Base-by-base conservation (phyloP, 495 filamentous ascomycete species). In the Penicillium lagena region DNA sequence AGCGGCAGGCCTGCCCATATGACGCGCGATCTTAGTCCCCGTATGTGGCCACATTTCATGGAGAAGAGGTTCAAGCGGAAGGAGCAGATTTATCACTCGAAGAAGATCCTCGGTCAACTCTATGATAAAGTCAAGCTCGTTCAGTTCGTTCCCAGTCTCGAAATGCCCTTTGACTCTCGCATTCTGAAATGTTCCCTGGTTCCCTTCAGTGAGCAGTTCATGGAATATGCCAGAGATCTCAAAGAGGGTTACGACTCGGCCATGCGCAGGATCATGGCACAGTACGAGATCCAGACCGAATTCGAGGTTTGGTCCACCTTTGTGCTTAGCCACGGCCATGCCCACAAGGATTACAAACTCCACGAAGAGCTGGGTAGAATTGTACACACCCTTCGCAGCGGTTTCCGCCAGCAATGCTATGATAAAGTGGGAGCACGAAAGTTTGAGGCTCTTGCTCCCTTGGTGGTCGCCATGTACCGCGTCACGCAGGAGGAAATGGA, bases 231-330 rank as follows among this genome's bases (percentile, higher is more conserved):
- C 3, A 69, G 67, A n/a, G 62, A 71, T 7, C 61, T 95, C 35
- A 99, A 97, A 55, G 56, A 47, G 0, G 68, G 83, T 29, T 96
- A 96, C 44, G 93, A 99, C 59, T 70, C 71, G 15, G 78, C 79
- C 1, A 76, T 97, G 56, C 79, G 77, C 9, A 78, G 89, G 12
- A 75, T 95, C 30, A 88, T 96, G 85, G 83, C 84, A 1, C 89
- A 95, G 52, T 81, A 89, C 49, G 88, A 83, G 29, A 87, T 97
- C 40, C 66, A 67, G 11, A 95, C 87, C 10, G 93, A 99, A 55
- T 96, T 95, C 41, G 94, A 99, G 62, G 74, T 91, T 2, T 95
- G 81, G 80, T 84, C 89, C 0, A 80, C 83, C 2, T 97, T 96
- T 56, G 80, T 90, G 3, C 67, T 97, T 33, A 71, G 73, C 8